These are phyloP conservation scores for Monascus ruber DNA, from an alignment of 2,329 filamentous ascomycete species.

Conservation along the genomic window DNA sequence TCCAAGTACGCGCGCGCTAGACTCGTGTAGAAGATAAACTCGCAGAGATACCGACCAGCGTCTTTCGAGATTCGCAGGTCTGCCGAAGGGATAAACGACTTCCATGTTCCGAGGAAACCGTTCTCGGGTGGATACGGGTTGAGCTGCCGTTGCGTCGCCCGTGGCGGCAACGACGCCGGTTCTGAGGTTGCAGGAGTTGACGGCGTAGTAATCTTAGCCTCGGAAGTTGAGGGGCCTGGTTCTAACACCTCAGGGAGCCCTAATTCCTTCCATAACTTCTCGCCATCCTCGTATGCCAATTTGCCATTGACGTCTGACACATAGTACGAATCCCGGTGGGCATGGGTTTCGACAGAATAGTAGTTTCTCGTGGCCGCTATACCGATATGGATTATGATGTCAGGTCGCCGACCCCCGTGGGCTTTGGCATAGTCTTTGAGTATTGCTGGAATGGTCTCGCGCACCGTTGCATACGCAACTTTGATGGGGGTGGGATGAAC, in stretches of 20 bases:
- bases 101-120: conserved; percentile 25
- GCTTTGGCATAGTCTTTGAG: conserved; percentile 38
- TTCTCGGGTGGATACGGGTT: conserved; percentile 21
- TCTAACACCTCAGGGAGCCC: conserved; percentile 41
- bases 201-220: conserved; percentile 2
- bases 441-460: conserved; percentile 51
- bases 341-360: conserved; percentile 61
- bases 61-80: conserved; percentile 53
- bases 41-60: conserved; percentile 62
- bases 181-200: conserved; percentile 1
- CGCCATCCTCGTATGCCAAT: conserved; percentile 31
- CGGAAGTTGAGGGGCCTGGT: conserved; percentile 29
- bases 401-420: conserved; percentile 37
- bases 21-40: conserved; percentile 66
- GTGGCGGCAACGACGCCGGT: not conserved
- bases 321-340: conserved; percentile 60
- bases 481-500: conserved; percentile 55
- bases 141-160: conserved; percentile 1
- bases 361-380: conserved; percentile 56
- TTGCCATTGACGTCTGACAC: conserved; percentile 57
- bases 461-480: conserved; percentile 59
- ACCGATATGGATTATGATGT: conserved; percentile 66
- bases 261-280: conserved; percentile 43
- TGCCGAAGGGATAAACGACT: conserved; percentile 17
- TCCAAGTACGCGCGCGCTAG: conserved; percentile 36